phyloP scores from a whole-genome alignment of 192 early-diverging fungal species.

The Spizellomyces punctatus region DNA sequence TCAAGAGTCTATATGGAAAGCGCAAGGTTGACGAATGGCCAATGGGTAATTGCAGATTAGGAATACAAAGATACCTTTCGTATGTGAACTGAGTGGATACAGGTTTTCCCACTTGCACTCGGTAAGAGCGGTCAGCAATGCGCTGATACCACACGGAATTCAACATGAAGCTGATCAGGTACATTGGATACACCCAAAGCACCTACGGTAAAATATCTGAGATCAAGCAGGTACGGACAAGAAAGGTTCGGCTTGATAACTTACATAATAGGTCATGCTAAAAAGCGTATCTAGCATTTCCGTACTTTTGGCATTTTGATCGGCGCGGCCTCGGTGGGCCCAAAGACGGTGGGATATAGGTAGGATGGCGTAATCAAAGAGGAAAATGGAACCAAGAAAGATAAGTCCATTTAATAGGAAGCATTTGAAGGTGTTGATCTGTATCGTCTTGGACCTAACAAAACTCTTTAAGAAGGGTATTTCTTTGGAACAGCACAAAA shows the following conservation, averaged over 20 bases:
- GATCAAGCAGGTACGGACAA: no score
- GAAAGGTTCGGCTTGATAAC: background rate
- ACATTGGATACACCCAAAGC: conserved; percentile 64
- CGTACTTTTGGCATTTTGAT: background rate
- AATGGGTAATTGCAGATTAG: background rate
- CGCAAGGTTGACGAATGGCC: background rate
- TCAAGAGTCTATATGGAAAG: conserved; percentile 31
- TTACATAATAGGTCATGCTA: conserved; percentile 13
- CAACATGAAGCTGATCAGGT: conserved; percentile 51
- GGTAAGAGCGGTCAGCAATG: conserved; percentile 56
- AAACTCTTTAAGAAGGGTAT: no score
- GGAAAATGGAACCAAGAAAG: conserved; percentile 56
- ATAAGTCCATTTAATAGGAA: conserved; percentile 53
- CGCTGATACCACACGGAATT: conserved; percentile 59
- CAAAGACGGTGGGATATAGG: conserved; percentile 17
- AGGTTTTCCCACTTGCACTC: conserved; percentile 47
- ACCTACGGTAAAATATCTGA: conserved; percentile 22
- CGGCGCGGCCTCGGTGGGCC: background rate
- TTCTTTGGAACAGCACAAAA: no score
- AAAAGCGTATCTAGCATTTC: conserved; percentile 6
- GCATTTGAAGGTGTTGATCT: conserved; percentile 43
- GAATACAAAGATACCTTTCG: conserved; percentile 17
- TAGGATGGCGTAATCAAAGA: conserved; percentile 39
- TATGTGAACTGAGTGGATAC: conserved; percentile 33
- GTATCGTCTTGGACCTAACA: conserved; percentile 50